Conservation (phyloP, 768 basidiomycete genomes). For the Cyclocybe aegerita region DNA sequence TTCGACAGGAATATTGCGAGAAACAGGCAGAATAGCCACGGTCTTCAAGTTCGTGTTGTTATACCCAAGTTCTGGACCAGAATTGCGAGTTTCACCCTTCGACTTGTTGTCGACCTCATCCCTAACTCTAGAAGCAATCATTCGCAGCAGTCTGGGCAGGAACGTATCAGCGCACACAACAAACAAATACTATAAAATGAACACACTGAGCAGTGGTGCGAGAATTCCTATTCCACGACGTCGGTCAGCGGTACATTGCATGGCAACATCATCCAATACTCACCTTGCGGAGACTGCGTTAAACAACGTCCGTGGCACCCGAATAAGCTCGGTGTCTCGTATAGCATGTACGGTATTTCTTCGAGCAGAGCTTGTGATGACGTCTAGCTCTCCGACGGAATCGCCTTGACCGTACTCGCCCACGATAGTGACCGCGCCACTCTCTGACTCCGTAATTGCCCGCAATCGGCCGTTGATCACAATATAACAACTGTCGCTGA, state of each 20-base stretch:
- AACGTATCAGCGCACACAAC: background rate
- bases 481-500: constrained; percentile 95
- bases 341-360: constrained; percentile 95
- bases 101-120: constrained; percentile 73
- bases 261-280: background rate
- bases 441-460: constrained; percentile 79
- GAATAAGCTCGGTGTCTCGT: constrained; percentile 93
- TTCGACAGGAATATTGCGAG: constrained; percentile 85
- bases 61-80: constrained; percentile 61
- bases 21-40: constrained; percentile 86
- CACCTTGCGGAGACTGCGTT: constrained; percentile 92
- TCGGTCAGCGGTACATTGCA: constrained; percentile 1
- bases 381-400: constrained; percentile 95
- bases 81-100: constrained; percentile 47
- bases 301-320: constrained; percentile 97
- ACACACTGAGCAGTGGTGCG: constrained; percentile 79
- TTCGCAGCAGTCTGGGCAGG: constrained; percentile 63
- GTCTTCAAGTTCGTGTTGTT: constrained; percentile 91
- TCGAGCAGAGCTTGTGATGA: constrained; percentile 87
- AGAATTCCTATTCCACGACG: constrained; percentile 55
- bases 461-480: constrained; percentile 96
- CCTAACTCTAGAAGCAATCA: constrained; percentile 91
- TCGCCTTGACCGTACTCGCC: constrained; percentile 98
- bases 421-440: constrained; percentile 75
- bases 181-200: constrained; percentile 17